These are phyloP conservation scores for Aspergillus sergii DNA, from an alignment of 2,329 filamentous ascomycete genomes.

Conservation along the genomic window DNA sequence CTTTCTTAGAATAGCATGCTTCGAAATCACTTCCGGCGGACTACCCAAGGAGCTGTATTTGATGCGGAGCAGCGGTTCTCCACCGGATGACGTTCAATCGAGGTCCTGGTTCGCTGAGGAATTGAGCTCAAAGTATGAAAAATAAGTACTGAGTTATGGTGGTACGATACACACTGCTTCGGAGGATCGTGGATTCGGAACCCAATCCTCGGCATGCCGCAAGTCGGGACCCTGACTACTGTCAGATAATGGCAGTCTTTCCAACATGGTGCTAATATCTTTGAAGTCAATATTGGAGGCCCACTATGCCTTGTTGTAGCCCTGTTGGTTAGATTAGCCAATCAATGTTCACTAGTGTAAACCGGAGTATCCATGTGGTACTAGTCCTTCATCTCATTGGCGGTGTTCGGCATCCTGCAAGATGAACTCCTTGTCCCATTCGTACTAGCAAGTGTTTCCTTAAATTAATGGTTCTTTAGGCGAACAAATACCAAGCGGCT, in stretches of 20 bases:
- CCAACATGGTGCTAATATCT: slow-evolving; percentile 32
- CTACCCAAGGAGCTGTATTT: no score
- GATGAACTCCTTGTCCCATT: background rate
- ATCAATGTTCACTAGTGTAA: no score
- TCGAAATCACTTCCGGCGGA: no score
- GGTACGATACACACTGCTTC: background rate
- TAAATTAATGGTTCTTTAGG: no score
- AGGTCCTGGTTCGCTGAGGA: background rate
- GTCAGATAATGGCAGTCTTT: slow-evolving; percentile 29
- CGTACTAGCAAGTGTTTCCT: background rate
- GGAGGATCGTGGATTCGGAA: background rate
- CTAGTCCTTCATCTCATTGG: background rate
- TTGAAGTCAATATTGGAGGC: slow-evolving; percentile 16
- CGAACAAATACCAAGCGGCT: no score
- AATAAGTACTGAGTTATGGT: no score
- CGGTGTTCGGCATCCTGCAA: background rate
- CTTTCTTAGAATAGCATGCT: no score
- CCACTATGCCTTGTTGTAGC: background rate
- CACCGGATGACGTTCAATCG: no score
- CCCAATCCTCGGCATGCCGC: background rate
- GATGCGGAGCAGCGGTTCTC: no score
- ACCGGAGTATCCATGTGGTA: background rate
- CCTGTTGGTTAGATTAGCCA: no score
- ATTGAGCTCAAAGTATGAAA: no score
- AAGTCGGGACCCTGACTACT: background rate